Evolutionary conservation across 2,329 filamentous ascomycete species (phyloP).

Genomic region (Cytospora mali): DNA sequence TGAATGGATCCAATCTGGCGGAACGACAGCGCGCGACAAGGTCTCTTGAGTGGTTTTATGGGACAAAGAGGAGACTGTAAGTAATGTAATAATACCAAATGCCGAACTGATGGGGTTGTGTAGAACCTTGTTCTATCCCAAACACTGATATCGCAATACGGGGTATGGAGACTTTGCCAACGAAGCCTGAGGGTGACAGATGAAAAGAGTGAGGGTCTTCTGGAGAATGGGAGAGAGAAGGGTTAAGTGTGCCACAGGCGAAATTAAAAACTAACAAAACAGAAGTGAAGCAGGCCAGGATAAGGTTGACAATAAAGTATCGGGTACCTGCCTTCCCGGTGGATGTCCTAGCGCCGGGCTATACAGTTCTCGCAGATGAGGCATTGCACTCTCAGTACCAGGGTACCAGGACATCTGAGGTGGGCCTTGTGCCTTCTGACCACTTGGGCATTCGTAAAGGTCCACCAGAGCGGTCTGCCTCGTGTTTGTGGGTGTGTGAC

Average conservation of each 20-base stretch:
- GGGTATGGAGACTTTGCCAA: conserved; percentile 56
- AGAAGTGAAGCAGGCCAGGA: conserved; percentile 12
- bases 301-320: conserved; percentile 9
- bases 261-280: conserved; percentile 22
- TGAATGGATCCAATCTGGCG: conserved; percentile 24
- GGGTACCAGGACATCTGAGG: not conserved
- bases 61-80: conserved; percentile 28
- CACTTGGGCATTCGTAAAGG: not conserved
- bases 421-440: not conserved
- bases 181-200: conserved; percentile 48
- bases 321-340: conserved; percentile 3
- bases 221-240: conserved; percentile 24
- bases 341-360: conserved; percentile 12
- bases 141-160: conserved; percentile 30
- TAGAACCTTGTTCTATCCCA: conserved; percentile 24
- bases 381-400: conserved; percentile 1
- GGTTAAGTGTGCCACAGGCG: conserved; percentile 25
- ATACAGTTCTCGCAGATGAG: conserved; percentile 4
- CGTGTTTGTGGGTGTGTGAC: not conserved
- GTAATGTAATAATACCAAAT: conserved; percentile 31
- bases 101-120: conserved; percentile 34
- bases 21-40: conserved; percentile 11
- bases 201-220: conserved; percentile 27
- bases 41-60: conserved; percentile 22
- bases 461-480: conserved; percentile 7